These are phyloP conservation scores for Colletotrichum paranaense DNA, from an alignment of 2,329 filamentous ascomycete species.

Conservation along the genomic window DNA sequence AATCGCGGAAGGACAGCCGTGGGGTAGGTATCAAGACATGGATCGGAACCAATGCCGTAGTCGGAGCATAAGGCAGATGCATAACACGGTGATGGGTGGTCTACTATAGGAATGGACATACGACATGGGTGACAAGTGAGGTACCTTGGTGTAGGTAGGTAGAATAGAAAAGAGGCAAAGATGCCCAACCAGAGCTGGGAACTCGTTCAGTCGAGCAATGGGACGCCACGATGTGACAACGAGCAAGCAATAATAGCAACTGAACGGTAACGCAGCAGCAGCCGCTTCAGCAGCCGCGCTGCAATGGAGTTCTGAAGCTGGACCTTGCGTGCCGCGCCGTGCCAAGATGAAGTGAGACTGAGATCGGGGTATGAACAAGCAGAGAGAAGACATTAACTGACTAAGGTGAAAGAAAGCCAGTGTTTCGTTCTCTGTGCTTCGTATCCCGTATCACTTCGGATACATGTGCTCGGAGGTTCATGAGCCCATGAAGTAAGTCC, in stretches of 20 bases:
- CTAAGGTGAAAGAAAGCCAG: not conserved
- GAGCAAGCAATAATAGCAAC: not conserved
- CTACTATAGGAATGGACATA: too few relatives aligned
- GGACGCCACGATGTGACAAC: not conserved
- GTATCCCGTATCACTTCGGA: not conserved
- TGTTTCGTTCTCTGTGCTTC: not conserved
- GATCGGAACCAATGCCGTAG: not conserved
- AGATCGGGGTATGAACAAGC: not conserved
- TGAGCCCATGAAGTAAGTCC: not conserved
- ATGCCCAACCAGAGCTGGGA: not conserved
- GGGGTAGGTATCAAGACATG: not conserved
- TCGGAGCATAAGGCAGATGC: not conserved
- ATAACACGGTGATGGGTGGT: too few relatives aligned
- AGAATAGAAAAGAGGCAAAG: too few relatives aligned
- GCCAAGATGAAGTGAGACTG: constrained; percentile 13
- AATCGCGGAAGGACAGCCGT: not conserved
- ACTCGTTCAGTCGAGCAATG: not conserved
- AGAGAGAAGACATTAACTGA: not conserved
- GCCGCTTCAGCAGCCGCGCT: not conserved
- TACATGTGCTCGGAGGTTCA: not conserved
- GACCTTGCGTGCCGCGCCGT: not conserved
- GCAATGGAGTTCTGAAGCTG: not conserved
- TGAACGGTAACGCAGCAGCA: not conserved
- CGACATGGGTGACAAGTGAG: not conserved
- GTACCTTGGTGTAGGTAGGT: not conserved